Conservation (phyloP, 75 land plant species). For the Ceratopteris richardii region DNA sequence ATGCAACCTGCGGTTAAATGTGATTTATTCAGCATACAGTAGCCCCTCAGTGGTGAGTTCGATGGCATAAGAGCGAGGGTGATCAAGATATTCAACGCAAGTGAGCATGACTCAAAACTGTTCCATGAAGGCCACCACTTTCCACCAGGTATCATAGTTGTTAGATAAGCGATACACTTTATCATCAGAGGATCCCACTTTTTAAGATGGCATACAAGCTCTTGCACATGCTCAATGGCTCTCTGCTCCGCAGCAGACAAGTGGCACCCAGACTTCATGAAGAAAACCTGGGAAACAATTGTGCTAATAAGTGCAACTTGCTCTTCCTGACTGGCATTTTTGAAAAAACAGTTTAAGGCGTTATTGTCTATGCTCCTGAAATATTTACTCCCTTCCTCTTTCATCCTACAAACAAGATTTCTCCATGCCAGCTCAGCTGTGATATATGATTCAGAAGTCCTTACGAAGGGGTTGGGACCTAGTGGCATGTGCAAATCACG, state of each 20-base stretch:
- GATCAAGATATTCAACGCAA: slow-evolving; percentile 12
- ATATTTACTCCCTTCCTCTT: background rate
- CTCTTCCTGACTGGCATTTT: background rate
- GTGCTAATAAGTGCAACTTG: slow-evolving; percentile 10
- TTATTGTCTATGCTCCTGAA: no score
- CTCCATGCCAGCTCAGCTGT: slow-evolving; percentile 8
- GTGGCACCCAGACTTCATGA: slow-evolving; percentile 6
- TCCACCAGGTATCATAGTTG: background rate
- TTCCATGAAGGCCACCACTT: slow-evolving; percentile 3
- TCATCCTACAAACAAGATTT: background rate
- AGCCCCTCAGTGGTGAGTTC: slow-evolving; percentile 20
- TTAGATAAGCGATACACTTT: background rate
- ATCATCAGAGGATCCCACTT: background rate
- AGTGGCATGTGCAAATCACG: slow-evolving; percentile 8
- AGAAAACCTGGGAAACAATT: slow-evolving; percentile 11
- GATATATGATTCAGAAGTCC: slow-evolving; percentile 3
- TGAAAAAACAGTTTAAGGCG: background rate
- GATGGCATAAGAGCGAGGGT: slow-evolving; percentile 11
- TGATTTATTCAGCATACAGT: slow-evolving; percentile 5
- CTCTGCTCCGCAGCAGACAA: slow-evolving; percentile 7
- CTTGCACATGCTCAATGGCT: slow-evolving; percentile 3
- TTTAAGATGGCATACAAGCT: background rate
- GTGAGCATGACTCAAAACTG: slow-evolving; percentile 7
- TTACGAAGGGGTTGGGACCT: slow-evolving; percentile 19
- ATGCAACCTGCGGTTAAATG: slow-evolving; percentile 11